Evolutionary conservation across 2,329 filamentous ascomycete genomes (phyloP), one percentile per base, ranked within the genome.

Genomic region (Hymenotorrendiella dingleyae): DNA sequence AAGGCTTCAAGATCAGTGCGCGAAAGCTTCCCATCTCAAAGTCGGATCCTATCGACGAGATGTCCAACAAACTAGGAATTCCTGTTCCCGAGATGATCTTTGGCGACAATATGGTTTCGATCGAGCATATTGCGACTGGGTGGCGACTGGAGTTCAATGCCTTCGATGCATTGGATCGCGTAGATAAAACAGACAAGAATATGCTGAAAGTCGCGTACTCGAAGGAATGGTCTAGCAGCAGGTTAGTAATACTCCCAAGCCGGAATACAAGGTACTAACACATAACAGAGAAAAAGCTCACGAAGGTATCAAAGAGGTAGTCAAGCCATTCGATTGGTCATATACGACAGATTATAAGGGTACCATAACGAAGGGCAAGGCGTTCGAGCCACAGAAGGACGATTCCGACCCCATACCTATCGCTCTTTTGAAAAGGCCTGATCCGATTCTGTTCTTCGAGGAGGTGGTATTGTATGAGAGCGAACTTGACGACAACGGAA

Each of bases 51-150:
- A 97, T 98, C 60, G 89, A 95, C 60, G 78, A 78, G 27, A 86
- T 98, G 79, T 82, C 82, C 29, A 72, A 74, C 44, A 79, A 77
- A 49, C 74, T 98, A 41, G 82, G 82, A 22, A 96, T 98, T 60
- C 81, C 91, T 14, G 80, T 91, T 29, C 93, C 93, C 7, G 93
- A 98, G 69, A 98, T 98, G 93, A 98, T 98, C 53, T 98, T 98
- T 62, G 93, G 93, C 48, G 90, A 98, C 70, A 98, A 98, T 64
- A 70, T 84, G 45, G 82, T 94, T 29, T 69, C 78, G 6, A 74
- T 98, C 47, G 72, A 80, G 40, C 88, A 97, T 67, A 49, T 68
- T n/a, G 73, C 76, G 16, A 80, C 76, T n/a, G 78, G 80, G 33
- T 98, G 89, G 88, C 70, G 71, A 33, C 71, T 97, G 49, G 68